Evolutionary conservation across 1,139 yeast species (phyloP).

Genomic region (Sugiyamaella sp.): DNA sequence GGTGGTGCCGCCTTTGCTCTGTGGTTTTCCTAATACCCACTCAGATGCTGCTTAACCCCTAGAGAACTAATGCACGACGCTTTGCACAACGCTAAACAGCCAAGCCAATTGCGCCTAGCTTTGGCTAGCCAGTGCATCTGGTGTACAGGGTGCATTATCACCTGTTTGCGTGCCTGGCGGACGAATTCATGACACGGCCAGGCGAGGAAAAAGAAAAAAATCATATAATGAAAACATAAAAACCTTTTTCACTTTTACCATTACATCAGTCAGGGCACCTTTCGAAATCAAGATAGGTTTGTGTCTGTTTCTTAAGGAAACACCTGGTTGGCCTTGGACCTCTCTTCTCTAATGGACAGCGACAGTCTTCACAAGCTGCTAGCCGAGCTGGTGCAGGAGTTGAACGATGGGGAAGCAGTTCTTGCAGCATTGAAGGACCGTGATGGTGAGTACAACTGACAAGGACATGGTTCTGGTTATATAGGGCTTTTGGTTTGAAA

Average conservation of each 20-base stretch:
- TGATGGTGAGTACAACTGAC: constrained; percentile 23
- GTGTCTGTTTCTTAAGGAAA: not conserved
- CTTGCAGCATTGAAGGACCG: constrained; percentile 28
- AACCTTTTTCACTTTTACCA: not conserved
- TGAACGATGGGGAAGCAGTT: constrained; percentile 29
- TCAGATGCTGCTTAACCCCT: not conserved
- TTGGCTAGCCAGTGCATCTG: not conserved
- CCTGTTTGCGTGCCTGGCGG: constrained; percentile 1
- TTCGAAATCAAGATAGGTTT: not conserved
- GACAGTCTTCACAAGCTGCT: constrained; percentile 20
- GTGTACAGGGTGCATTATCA: not conserved
- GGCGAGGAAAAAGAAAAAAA: not conserved
- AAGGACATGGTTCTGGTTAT: not conserved
- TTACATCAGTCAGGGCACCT: not conserved
- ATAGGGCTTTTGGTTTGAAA: not conserved
- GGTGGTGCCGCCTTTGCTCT: not conserved
- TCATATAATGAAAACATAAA: not conserved
- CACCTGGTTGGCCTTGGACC: not conserved
- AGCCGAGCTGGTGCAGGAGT: constrained; percentile 29
- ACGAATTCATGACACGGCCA: not conserved
- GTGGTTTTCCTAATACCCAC: not conserved
- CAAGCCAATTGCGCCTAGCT: not conserved
- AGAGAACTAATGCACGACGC: not conserved
- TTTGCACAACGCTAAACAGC: not conserved
- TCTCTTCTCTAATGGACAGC: constrained; percentile 23